Percentiles rank a stretch among this genome's conserved stretches.
Evolutionary conservation across 345 rosid species (phyloP).

Genomic region (Arabis alpina): DNA sequence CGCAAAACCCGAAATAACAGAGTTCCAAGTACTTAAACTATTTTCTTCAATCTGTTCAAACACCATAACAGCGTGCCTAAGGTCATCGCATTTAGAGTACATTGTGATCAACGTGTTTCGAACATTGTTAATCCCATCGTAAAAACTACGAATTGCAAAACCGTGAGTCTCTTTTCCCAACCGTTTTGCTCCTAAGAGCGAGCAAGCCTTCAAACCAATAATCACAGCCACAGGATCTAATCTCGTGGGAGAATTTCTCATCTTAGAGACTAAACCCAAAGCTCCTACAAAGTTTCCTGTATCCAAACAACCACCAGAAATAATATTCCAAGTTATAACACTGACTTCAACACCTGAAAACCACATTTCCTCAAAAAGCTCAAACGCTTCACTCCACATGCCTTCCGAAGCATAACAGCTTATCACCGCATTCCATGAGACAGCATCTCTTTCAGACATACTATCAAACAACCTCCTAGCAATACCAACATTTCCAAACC

Average conservation of each 20-base stretch:
- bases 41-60: conserved; percentile 52
- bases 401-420: conserved; percentile 64
- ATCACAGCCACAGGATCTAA: conserved; percentile 64
- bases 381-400: conserved; percentile 71
- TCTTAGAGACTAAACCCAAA: conserved; percentile 57
- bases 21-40: conserved; percentile 72
- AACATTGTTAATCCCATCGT: conserved; percentile 51
- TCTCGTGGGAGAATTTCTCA: conserved; percentile 45
- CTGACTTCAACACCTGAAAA: conserved; percentile 49
- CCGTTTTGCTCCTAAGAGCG: conserved; percentile 56
- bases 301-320: conserved; percentile 61
- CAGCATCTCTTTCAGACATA: conserved; percentile 68
- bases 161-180: conserved; percentile 73
- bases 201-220: conserved; percentile 72
- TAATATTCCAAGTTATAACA: conserved; percentile 70
- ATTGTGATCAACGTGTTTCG: conserved; percentile 72
- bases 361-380: conserved; percentile 61
- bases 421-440: conserved; percentile 80
- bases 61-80: conserved; percentile 48
- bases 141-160: conserved; percentile 52
- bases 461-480: conserved; percentile 59
- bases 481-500: conserved; percentile 52
- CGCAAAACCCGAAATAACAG: conserved; percentile 68
- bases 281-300: conserved; percentile 57
- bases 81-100: conserved; percentile 71